These are phyloP conservation scores for Boletus barrowsii DNA, from an alignment of 768 basidiomycete species.

Conservation along the genomic window DNA sequence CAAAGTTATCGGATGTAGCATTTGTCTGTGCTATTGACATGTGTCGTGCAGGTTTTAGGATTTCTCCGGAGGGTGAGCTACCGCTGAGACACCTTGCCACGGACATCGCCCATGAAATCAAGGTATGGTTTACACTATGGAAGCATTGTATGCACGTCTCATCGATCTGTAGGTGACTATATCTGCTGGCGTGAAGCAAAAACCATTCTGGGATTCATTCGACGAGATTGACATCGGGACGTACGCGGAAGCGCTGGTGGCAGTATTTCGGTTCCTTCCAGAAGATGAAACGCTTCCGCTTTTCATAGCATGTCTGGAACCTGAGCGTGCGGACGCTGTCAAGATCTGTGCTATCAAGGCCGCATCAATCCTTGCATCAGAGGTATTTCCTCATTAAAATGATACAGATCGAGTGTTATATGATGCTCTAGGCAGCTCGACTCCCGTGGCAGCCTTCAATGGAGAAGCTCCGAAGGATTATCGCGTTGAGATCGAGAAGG, in stretches of 20 bases:
- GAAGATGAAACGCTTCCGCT: conserved; percentile 57
- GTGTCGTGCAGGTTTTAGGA: conserved; percentile 62
- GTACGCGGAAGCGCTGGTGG: conserved; percentile 70
- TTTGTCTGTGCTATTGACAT: conserved; percentile 75
- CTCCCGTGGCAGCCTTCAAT: conserved; percentile 57
- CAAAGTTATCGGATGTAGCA: conserved; percentile 63
- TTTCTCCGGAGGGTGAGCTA: conserved; percentile 52
- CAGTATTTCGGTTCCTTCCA: conserved; percentile 68
- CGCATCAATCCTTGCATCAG: conserved; percentile 61
- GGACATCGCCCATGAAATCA: conserved; percentile 79
- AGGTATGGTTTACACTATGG: conserved; percentile 43
- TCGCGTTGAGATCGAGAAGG: conserved; percentile 48
- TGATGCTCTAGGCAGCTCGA: conserved; percentile 41
- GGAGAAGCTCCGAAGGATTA: conserved; percentile 41
- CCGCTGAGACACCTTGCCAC: conserved; percentile 62
- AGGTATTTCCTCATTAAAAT: conserved; percentile 42
- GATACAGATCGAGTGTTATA: conserved; percentile 7
- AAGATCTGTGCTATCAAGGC: conserved; percentile 78
- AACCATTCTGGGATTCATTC: conserved; percentile 67
- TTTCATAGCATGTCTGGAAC: conserved; percentile 64
- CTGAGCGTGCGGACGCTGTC: conserved; percentile 77
- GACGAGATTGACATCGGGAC: conserved; percentile 77
- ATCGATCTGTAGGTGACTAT: conserved; percentile 21
- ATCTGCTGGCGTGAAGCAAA: conserved; percentile 35
- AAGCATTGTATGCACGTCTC: conserved; percentile 2